These are phyloP conservation scores for Brassica hybrid DNA, from an alignment of 441 rosid genomes.

Conservation along the genomic window DNA sequence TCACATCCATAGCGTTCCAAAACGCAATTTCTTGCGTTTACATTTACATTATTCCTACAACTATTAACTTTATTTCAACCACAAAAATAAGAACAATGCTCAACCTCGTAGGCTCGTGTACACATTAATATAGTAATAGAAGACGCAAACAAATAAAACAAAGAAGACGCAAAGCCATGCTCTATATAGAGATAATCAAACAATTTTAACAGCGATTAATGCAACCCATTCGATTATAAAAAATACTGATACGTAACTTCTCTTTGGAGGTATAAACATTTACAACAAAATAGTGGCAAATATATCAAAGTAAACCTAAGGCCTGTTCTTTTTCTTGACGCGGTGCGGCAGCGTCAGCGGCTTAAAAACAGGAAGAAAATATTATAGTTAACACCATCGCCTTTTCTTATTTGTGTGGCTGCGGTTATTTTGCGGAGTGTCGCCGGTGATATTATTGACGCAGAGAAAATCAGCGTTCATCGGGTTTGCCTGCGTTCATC, in stretches of 20 bases:
- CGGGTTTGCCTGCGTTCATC: too few species aligned
- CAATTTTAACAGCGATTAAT: neutral
- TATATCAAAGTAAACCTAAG: neutral
- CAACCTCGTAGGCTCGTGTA: neutral
- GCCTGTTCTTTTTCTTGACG: too few species aligned
- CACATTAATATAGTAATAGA: neutral
- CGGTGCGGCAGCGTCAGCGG: too few species aligned
- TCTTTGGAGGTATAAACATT: slow-evolving; percentile 33
- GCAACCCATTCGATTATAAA: neutral
- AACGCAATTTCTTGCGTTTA: slow-evolving; percentile 16
- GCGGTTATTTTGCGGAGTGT: too few species aligned
- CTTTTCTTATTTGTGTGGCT: too few species aligned
- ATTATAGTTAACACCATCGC: too few species aligned
- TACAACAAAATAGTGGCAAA: slow-evolving; percentile 27
- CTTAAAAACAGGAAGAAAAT: too few species aligned
- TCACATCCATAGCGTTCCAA: neutral
- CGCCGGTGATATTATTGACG: too few species aligned
- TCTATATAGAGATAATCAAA: neutral
- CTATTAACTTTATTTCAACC: neutral
- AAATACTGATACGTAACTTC: slow-evolving; percentile 3
- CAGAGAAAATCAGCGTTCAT: too few species aligned
- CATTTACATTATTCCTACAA: neutral
- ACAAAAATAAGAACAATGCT: neutral
- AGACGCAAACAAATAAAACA: neutral
- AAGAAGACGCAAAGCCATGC: neutral